Conservation (phyloP, 2,329 filamentous ascomycete genomes). For the Tolypocladium nubicola region DNA sequence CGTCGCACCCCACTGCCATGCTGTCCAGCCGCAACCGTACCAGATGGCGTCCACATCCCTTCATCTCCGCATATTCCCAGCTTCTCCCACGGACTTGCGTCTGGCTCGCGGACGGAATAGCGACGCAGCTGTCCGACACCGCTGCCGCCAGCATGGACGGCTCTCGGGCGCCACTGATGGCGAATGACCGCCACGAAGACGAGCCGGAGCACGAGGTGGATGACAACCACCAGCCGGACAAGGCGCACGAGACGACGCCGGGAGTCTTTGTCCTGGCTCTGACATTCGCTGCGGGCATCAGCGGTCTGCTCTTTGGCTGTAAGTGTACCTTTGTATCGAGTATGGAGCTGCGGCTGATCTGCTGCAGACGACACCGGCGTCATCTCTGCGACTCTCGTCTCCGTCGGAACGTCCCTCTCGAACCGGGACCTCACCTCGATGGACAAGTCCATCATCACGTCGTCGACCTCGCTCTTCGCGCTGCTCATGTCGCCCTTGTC, state of each 20-base stretch:
- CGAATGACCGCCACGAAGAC: slow-evolving; percentile 14
- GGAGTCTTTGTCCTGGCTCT: slow-evolving; percentile 49
- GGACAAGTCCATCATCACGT: slow-evolving; percentile 62
- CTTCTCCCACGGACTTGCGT: neutral
- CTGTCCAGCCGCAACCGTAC: neutral
- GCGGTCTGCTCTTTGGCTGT: slow-evolving; percentile 60
- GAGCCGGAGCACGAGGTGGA: slow-evolving; percentile 20
- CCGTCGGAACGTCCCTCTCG: slow-evolving; percentile 49
- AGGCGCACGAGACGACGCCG: slow-evolving; percentile 19
- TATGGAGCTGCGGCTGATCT: slow-evolving; percentile 3
- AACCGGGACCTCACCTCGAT: slow-evolving; percentile 45
- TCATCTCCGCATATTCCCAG: neutral
- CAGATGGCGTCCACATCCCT: neutral
- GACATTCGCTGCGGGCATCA: slow-evolving; percentile 55
- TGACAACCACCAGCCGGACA: slow-evolving; percentile 13
- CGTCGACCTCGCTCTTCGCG: slow-evolving; percentile 57
- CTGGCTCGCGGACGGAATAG: neutral
- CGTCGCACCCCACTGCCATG: neutral
- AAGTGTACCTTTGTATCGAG: slow-evolving; percentile 15
- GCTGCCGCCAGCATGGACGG: slow-evolving; percentile 18
- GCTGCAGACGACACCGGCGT: slow-evolving; percentile 55
- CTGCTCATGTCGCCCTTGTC: slow-evolving; percentile 53
- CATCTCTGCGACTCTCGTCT: slow-evolving; percentile 57
- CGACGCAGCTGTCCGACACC: neutral
- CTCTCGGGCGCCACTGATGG: slow-evolving; percentile 28